Evolutionary conservation across 306 rosid genomes (phyloP).

Genomic region (Prunus mume): DNA sequence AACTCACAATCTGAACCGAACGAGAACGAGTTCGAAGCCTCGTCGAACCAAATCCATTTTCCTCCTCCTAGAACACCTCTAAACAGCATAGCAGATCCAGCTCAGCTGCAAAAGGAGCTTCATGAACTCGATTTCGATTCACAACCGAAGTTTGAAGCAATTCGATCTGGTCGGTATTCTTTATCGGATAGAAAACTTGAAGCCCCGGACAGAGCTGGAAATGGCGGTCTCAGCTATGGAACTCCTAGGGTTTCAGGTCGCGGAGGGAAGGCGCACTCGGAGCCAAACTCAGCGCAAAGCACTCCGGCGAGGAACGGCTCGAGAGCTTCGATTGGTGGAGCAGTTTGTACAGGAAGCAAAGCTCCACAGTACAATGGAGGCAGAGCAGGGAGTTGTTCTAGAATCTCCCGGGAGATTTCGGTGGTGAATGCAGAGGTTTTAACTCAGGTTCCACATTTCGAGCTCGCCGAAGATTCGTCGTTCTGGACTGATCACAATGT

Average conservation of each 20-base stretch:
- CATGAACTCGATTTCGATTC: constrained; percentile 33
- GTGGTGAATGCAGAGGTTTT: constrained; percentile 25
- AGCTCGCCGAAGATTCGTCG: constrained; percentile 63
- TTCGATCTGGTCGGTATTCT: constrained; percentile 29
- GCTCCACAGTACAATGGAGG: constrained; percentile 33
- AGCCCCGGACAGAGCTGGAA: constrained; percentile 31
- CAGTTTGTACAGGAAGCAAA: constrained; percentile 33
- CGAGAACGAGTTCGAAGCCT: constrained; percentile 63
- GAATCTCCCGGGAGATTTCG: constrained; percentile 34
- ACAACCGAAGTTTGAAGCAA: constrained; percentile 34
- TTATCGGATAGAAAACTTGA: constrained; percentile 32
- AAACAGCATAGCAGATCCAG: constrained; percentile 71
- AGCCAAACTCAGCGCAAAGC: constrained; percentile 67
- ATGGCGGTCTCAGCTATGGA: constrained; percentile 20
- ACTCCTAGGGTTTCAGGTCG: constrained; percentile 44
- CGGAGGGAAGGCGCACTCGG: constrained; percentile 49
- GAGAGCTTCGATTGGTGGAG: constrained; percentile 60
- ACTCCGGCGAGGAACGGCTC: constrained; percentile 59
- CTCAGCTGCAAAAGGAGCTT: constrained; percentile 45
- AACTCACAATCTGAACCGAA: constrained; percentile 34
- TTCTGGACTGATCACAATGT: constrained; percentile 93
- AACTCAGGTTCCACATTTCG: constrained; percentile 54
- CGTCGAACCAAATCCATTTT: constrained; percentile 33
- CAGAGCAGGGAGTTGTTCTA: constrained; percentile 37
- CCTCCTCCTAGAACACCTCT: constrained; percentile 81